phyloP scores from a whole-genome alignment of 2,329 filamentous ascomycete genomes.

The Pyricularia sp. region DNA sequence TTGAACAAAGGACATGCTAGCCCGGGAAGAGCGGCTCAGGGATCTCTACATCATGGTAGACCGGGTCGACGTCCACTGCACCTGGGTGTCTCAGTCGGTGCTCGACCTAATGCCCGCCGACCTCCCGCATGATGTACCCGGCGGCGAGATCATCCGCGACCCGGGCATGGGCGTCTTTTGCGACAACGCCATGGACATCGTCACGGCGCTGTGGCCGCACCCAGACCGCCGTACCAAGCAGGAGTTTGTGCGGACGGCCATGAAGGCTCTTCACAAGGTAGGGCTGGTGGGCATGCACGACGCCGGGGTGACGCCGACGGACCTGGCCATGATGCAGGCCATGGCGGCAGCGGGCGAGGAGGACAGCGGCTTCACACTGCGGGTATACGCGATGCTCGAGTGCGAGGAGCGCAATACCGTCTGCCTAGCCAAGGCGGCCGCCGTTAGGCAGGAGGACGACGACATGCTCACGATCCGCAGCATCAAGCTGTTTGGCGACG shows the following conservation, averaged over 20 bases:
- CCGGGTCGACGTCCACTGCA: constrained; percentile 56
- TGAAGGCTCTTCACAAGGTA: constrained; percentile 47
- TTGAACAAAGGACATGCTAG: constrained; percentile 34
- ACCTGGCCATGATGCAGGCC: constrained; percentile 39
- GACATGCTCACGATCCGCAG: constrained; percentile 44
- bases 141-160: constrained; percentile 48
- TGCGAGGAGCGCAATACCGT: constrained; percentile 51
- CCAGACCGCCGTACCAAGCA: constrained; percentile 39
- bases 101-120: constrained; percentile 44
- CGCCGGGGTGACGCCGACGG: constrained; percentile 44
- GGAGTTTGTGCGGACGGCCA: constrained; percentile 43
- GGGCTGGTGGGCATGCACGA: constrained; percentile 59
- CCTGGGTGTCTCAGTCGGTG: constrained; percentile 54
- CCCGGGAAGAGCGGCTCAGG: constrained; percentile 34
- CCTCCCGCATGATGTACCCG: constrained; percentile 39
- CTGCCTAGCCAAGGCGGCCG: constrained; percentile 38
- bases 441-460: constrained; percentile 22
- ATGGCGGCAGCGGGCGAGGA: constrained; percentile 22
- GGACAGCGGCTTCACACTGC: constrained; percentile 36
- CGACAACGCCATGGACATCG: constrained; percentile 57
- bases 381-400: constrained; percentile 58
- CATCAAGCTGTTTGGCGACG: constrained; percentile 59
- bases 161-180: constrained; percentile 58
- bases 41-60: constrained; percentile 55
- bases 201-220: constrained; percentile 43